Evolutionary conservation across 345 rosid genomes (phyloP), one percentile per base, ranked within the genome.

Genomic region (Citrus australasica): DNA sequence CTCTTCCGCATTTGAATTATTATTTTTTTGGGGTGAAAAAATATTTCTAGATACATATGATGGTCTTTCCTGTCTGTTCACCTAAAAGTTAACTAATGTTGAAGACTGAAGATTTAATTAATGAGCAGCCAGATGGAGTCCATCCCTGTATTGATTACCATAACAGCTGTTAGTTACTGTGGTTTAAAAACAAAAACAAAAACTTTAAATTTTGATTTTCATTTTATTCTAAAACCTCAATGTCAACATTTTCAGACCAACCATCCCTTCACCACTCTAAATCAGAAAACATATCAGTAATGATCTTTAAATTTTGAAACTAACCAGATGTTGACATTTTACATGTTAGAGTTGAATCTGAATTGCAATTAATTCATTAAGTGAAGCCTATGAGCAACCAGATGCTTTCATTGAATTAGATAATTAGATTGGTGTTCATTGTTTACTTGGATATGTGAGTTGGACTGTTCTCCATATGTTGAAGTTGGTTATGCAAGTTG

Each of bases 101-200:
- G 74, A 89, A 95, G 98, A 90, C 93, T 80, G 97, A 90, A 77
- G 92, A 89, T 69, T 79, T 88, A 69, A 92, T 95, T 69, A 92
- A 91, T 63, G 82, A 59, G 63, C 83, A 90, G 30, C 89, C 97
- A 33, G 86, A 80, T 77, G 98, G 86, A 75, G 81, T 74, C 77
- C 87, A 87, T 64, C 99, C 97, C 66, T 28, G 92, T 90, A 77
- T 86, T 93, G 80, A 92, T 93, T 82, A 35, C 40, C 40, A 37
- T 0, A 37, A 37, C 38, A 37, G 0, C 38, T 6, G 38, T 35
- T 35, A 6, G 38, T 35, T 35, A 3, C 38, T 35, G 38, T 37
- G 42, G 42, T 93, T 74, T 68, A 92, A 25, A 7, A 21, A 37
- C 40, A 92, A 25, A 7, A 21, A 37, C 40, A 37, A 37, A 7